Conservation (phyloP, 169 alveolate genomes). For the Plasmodium gaboni region DNA sequence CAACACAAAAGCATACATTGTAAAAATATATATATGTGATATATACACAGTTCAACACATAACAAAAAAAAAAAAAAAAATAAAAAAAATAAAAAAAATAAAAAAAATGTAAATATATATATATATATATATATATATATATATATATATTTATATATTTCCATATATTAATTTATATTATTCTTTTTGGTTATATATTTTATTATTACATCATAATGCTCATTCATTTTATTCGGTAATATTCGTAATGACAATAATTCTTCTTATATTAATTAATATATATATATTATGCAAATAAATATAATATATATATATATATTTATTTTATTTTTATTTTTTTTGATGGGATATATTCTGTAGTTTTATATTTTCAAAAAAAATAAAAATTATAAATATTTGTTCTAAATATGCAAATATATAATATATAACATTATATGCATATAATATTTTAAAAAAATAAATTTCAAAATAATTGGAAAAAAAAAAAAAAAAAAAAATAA, state of each 20-base stretch:
- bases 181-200: not conserved
- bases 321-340: not conserved
- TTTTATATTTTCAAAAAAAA: too few species aligned
- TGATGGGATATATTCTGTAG: too few species aligned
- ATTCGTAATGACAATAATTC: too few species aligned
- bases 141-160: not conserved
- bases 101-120: not conserved
- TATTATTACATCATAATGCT: conserved; percentile 72
- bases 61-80: not conserved
- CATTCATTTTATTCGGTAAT: conserved; percentile 40
- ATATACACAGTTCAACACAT: not conserved
- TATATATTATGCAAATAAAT: too few species aligned
- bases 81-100: not conserved
- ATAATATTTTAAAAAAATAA: too few species aligned
- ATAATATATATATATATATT: not conserved
- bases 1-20: too few species aligned
- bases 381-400: too few species aligned
- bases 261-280: too few species aligned
- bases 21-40: conserved; percentile 10
- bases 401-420: too few species aligned
- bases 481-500: too few species aligned
- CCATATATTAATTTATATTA: conserved; percentile 11
- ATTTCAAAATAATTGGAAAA: too few species aligned
- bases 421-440: too few species aligned
- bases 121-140: not conserved